These are phyloP conservation scores for Pulveroboletus sp. DNA, from an alignment of 768 basidiomycete genomes.

Conservation along the genomic window DNA sequence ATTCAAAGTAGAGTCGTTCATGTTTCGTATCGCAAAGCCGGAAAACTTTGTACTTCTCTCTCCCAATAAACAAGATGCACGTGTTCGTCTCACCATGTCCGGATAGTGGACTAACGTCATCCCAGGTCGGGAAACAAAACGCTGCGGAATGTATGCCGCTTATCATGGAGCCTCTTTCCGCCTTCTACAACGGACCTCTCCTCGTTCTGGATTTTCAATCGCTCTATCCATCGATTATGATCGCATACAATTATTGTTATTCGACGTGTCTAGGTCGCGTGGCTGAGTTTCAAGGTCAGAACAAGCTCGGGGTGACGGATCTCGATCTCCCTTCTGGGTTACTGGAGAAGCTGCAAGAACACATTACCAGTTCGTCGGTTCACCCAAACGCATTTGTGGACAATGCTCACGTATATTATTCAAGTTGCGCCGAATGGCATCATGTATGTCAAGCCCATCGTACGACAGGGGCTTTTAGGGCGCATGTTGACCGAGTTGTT, in stretches of 20 bases:
- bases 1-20: constrained; percentile 98
- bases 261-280: constrained; percentile 94
- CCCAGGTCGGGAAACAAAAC: constrained; percentile 91
- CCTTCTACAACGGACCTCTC: constrained; percentile 90
- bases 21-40: constrained; percentile 96
- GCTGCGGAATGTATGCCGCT: constrained; percentile 95
- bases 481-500: constrained; percentile 92
- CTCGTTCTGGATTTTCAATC: constrained; percentile 96
- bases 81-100: neutral
- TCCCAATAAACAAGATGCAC: constrained; percentile 83
- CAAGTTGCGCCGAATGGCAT: constrained; percentile 94
- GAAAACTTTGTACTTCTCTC: constrained; percentile 90
- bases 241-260: constrained; percentile 96
- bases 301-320: constrained; percentile 85
- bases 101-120: neutral
- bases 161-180: constrained; percentile 92
- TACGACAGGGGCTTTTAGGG: constrained; percentile 81
- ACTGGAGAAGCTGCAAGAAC: constrained; percentile 65
- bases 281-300: constrained; percentile 79
- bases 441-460: constrained; percentile 83
- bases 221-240: constrained; percentile 97
- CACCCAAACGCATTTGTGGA: neutral
- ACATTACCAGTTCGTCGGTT: constrained; percentile 64
- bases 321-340: constrained; percentile 65
- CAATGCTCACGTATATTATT: neutral